Evolutionary conservation across 805 yeast genomes (phyloP), one percentile per base, ranked within the genome.

Genomic region (Wickerhamomyces silvicola): DNA sequence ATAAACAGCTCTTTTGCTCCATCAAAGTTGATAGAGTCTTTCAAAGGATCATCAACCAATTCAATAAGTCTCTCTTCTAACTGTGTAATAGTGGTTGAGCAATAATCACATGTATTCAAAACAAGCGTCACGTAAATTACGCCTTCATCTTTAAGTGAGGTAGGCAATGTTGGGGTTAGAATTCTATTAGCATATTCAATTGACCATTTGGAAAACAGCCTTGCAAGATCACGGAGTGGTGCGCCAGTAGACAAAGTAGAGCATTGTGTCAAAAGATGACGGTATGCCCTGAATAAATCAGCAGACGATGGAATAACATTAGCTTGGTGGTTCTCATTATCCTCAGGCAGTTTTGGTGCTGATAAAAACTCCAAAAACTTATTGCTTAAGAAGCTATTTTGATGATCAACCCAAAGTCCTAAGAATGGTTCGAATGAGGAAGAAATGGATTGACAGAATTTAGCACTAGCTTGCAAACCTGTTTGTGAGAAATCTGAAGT

Each of bases 21-120:
- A 10, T 74, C 81, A 44, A 86, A 80, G 26, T 60, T 52, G 11
- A 61, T 50, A 11, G 60, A 53, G n/a, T 77, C 49, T 36, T 60
- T 63, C 14, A 57, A 60, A 10, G 62, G 42, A 54, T 64, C 46
- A 57, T 60, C 52, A 21, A 70, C 57, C 55, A 68, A 45, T 28
- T 62, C 62, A 50, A 54, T 37, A 11, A 75, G 56, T 44, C 74
- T 74, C 17, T 79, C 82, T 44, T 78, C 86, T 27, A 92, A 59
- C 51, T 92, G 97, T 10, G 68, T 69, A 2, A 80, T 73, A 3
- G 95, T 92, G 9, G 75, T 66, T 12, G 84, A 72, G 37, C 95
- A 79, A 54, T 88, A 92, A 52, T 90, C 95, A 1, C 95, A 86
- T 0, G 98, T 90, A 45, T 86, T 85, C 22, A 90, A 59, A 8